phyloP scores from a whole-genome alignment of 2,329 filamentous ascomycete genomes.

The Hymenoscyphus linearis region DNA sequence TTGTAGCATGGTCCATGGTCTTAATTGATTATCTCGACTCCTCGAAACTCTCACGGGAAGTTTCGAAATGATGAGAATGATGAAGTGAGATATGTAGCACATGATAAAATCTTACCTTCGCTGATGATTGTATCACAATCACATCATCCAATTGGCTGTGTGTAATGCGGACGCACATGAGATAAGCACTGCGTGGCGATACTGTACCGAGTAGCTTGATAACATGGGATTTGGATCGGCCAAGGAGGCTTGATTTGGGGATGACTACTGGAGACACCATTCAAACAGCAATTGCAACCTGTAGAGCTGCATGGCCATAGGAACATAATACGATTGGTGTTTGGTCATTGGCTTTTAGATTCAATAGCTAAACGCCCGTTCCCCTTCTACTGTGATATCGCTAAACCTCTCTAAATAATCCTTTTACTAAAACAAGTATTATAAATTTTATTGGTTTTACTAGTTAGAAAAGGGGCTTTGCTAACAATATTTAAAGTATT shows the following conservation, averaged over 20 bases:
- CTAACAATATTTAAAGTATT: too few species aligned
- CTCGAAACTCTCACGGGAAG: too few species aligned
- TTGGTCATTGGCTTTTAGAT: neutral
- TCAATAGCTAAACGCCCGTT: too few species aligned
- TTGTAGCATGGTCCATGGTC: slow-evolving; percentile 9
- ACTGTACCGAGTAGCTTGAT: too few species aligned
- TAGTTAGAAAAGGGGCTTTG: too few species aligned
- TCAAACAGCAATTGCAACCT: neutral
- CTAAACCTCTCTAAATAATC: neutral
- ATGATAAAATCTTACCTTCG: neutral
- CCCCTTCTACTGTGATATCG: neutral
- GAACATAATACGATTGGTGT: neutral
- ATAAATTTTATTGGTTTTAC: too few species aligned
- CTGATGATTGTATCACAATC: slow-evolving; percentile 9
- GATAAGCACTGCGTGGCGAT: slow-evolving; percentile 20
- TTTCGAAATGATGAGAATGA: neutral
- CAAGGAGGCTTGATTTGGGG: slow-evolving; percentile 10
- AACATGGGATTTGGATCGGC: slow-evolving; percentile 7
- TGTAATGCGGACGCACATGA: slow-evolving; percentile 3
- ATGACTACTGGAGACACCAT: neutral
- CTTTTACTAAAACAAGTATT: too few species aligned
- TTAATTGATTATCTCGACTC: neutral
- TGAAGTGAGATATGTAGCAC: neutral
- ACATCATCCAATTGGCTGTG: slow-evolving; percentile 14
- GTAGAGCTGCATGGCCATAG: neutral